Evolutionary conservation across 371 early-diverging fungal genomes (phyloP), one percentile per base, ranked within the genome.

Genomic region (Parasitella parasitica): DNA sequence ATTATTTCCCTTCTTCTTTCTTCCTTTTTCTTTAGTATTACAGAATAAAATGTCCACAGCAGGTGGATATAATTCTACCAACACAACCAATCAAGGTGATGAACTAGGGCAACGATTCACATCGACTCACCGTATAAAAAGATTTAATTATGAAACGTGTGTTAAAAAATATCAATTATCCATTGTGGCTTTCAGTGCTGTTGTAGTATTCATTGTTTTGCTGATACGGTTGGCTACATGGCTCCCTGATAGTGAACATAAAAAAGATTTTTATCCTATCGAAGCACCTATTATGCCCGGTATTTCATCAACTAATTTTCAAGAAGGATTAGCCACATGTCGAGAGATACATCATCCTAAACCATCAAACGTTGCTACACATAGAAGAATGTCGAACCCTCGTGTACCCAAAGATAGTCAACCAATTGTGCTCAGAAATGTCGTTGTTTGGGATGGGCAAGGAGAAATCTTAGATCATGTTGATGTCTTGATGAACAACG

Each of bases 391-490:
- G 7, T 20, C 9, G 4, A 57, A 57, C 6, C 58, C 58, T 18
- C 58, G 58, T 9, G 58, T 49, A 24, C 58, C 58, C 6, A 34
- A 24, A 12, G 26, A 48, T 34, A 15, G 32, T 15, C 55, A 66
- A 6, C 69, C 76, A 7, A 63, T 77, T 1, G 39, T 83, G 12
- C 61, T 85, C 43, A 76, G 68, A 66, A 82, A 85, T 46, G 87
- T 81, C 9, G 76, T 71, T 28, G 78, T 86, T 8, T 84, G 86
- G 76, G 87, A 87, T 64, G 89, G 87, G 4, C 71, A 77, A 24
- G 83, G 84, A 4, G 64, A 73, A 18, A 57, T 77, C 6, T 66
- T 77, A 54, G 37, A 73, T 35, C 66, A 78, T 49, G 70, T 73
- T 15, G 89, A 89, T 69, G 48, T 89, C 15, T 60, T 82, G 26